Conservation (phyloP, 140 eudicot genomes). For the Anethum foeniculum region DNA sequence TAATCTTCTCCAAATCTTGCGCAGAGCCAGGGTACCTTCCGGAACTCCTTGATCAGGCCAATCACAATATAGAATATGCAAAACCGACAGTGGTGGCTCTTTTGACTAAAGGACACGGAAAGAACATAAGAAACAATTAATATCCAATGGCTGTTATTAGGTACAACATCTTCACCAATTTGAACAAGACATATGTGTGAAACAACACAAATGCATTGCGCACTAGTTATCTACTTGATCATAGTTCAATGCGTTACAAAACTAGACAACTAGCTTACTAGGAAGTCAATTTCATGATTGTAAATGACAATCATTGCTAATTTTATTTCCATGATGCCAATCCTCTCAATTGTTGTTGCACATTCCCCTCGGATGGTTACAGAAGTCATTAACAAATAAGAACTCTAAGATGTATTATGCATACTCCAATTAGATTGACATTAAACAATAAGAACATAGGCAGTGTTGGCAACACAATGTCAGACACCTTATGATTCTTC, state of each 20-base stretch:
- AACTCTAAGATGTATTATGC: too few species aligned
- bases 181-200: background rate
- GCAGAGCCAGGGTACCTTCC: conserved; percentile 58
- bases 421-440: too few species aligned
- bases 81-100: conserved; percentile 66
- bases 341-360: background rate
- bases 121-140: background rate
- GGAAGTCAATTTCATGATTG: background rate
- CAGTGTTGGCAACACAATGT: too few species aligned
- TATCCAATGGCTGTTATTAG: background rate
- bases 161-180: background rate
- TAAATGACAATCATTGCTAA: background rate
- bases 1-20: conserved; percentile 72
- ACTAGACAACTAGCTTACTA: background rate
- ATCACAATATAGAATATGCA: conserved; percentile 84
- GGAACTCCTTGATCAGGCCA: conserved; percentile 99
- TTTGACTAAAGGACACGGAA: conserved; percentile 44
- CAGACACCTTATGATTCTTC: too few species aligned
- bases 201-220: background rate
- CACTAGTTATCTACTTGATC: background rate
- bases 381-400: too few species aligned
- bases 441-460: too few species aligned
- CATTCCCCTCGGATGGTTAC: too few species aligned
- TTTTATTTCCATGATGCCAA: background rate
- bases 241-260: background rate